These are phyloP conservation scores for Phytopythium chamaehyphon DNA, from an alignment of 352 stramenopile species.

Conservation along the genomic window DNA sequence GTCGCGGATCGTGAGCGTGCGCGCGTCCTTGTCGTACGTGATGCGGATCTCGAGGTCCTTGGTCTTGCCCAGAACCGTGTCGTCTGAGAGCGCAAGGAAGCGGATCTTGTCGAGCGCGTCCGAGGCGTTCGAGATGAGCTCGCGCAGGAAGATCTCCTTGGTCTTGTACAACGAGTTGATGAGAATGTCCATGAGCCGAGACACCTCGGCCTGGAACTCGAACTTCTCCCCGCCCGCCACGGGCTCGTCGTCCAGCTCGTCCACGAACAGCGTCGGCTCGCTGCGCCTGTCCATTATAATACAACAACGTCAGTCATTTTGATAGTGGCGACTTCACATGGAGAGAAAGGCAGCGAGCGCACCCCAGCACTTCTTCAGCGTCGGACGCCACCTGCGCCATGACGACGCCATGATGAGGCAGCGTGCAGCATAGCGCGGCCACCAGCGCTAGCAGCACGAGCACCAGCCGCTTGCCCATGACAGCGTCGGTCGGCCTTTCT, in stretches of 20 bases:
- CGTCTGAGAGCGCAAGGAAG: slow-evolving; percentile 95
- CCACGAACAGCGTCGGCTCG: slow-evolving; percentile 29
- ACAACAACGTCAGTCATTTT: slow-evolving; percentile 1
- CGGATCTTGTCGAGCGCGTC: slow-evolving; percentile 99
- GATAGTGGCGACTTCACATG: no score
- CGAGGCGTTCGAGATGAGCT: slow-evolving; percentile 99
- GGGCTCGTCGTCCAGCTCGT: slow-evolving; percentile 43
- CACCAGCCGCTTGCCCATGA: slow-evolving; percentile 7
- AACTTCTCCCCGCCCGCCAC: slow-evolving; percentile 76
- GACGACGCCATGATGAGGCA: slow-evolving; percentile 16
- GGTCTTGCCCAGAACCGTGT: slow-evolving; percentile 58
- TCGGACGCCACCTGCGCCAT: slow-evolving; percentile 26
- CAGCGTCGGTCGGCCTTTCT: background rate
- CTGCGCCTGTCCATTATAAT: slow-evolving; percentile 19
- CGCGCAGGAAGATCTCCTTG: slow-evolving; percentile 98
- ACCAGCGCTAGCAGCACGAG: slow-evolving; percentile 35
- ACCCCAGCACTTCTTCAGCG: slow-evolving; percentile 38
- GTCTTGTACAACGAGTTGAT: slow-evolving; percentile 98
- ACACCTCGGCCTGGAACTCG: slow-evolving; percentile 96
- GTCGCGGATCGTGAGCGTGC: slow-evolving; percentile 98
- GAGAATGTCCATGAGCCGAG: slow-evolving; percentile 99
- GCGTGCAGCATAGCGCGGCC: slow-evolving; percentile 25
- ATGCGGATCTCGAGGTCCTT: slow-evolving; percentile 96
- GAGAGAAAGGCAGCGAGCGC: no score
- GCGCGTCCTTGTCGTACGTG: slow-evolving; percentile 93